Evolutionary conservation across 2,329 filamentous ascomycete genomes (phyloP).

Genomic region (Paracoccidioides lutzii): DNA sequence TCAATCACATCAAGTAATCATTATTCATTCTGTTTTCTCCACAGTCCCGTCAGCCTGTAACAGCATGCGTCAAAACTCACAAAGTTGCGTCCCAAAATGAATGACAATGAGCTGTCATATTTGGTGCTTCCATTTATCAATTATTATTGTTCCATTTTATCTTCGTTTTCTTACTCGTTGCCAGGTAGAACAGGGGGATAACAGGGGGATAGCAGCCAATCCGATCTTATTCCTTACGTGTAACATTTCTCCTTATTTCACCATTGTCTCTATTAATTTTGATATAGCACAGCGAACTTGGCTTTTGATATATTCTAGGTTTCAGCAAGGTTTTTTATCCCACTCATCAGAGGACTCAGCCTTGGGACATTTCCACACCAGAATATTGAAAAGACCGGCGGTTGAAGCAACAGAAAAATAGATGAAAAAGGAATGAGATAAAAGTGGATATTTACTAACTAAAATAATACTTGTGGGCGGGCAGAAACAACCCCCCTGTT

Average conservation of each 20-base stretch:
- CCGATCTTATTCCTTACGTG: neutral
- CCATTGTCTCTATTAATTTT: neutral
- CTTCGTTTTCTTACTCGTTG: neutral
- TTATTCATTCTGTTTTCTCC: neutral
- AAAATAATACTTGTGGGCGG: neutral
- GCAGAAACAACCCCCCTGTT: neutral
- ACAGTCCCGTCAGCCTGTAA: constrained; percentile 1
- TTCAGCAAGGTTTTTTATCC: neutral
- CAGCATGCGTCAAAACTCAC: neutral
- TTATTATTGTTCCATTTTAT: neutral
- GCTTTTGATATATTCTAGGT: neutral
- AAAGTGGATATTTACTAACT: constrained; percentile 3
- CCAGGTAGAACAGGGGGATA: neutral
- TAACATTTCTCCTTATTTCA: neutral
- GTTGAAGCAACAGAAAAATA: neutral
- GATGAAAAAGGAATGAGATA: constrained; percentile 2
- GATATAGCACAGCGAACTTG: neutral
- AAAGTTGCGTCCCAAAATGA: neutral
- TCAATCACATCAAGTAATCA: no score
- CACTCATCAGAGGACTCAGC: neutral
- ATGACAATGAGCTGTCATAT: constrained; percentile 1
- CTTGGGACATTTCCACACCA: neutral
- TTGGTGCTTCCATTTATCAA: neutral
- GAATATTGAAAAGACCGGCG: neutral
- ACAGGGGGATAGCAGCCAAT: neutral